These are phyloP conservation scores for Fusarium sp. DNA, from an alignment of 2,329 filamentous ascomycete genomes.

Conservation along the genomic window DNA sequence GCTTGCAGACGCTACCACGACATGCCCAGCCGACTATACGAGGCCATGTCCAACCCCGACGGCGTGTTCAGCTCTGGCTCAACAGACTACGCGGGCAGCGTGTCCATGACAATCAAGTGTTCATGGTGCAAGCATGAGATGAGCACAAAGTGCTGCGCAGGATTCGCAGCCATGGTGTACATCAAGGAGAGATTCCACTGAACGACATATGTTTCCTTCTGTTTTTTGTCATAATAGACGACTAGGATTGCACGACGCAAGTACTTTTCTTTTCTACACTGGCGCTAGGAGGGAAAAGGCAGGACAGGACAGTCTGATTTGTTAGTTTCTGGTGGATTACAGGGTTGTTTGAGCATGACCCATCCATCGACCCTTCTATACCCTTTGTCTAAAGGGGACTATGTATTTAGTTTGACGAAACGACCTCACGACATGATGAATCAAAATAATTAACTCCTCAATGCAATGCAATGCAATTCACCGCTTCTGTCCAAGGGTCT, in stretches of 20 bases:
- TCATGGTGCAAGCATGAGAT: slow-evolving; percentile 82
- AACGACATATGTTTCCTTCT: slow-evolving; percentile 9
- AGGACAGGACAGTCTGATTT: slow-evolving; percentile 15
- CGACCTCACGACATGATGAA: slow-evolving; percentile 46
- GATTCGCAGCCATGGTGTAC: slow-evolving; percentile 77
- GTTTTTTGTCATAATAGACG: slow-evolving; percentile 17
- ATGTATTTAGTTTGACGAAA: slow-evolving; percentile 43
- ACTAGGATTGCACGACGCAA: slow-evolving; percentile 40
- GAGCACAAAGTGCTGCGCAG: slow-evolving; percentile 78
- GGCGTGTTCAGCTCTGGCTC: slow-evolving; percentile 64
- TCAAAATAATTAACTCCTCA: neutral
- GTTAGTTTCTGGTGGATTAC: slow-evolving; percentile 1
- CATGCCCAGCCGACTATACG: slow-evolving; percentile 75
- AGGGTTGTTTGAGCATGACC: slow-evolving; percentile 13
- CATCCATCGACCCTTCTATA: slow-evolving; percentile 23
- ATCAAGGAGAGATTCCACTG: slow-evolving; percentile 74
- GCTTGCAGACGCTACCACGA: slow-evolving; percentile 76
- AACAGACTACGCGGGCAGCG: slow-evolving; percentile 68
- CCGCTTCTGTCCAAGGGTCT: neutral
- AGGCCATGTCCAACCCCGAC: slow-evolving; percentile 74
- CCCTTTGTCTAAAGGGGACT: slow-evolving; percentile 5
- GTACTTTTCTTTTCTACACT: slow-evolving; percentile 12
- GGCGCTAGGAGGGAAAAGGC: slow-evolving; percentile 24
- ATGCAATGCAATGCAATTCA: neutral
- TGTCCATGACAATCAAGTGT: slow-evolving; percentile 76